These are phyloP conservation scores for Yamadazyma pseudoaaseri DNA, from an alignment of 1,139 yeast species.

Conservation along the genomic window DNA sequence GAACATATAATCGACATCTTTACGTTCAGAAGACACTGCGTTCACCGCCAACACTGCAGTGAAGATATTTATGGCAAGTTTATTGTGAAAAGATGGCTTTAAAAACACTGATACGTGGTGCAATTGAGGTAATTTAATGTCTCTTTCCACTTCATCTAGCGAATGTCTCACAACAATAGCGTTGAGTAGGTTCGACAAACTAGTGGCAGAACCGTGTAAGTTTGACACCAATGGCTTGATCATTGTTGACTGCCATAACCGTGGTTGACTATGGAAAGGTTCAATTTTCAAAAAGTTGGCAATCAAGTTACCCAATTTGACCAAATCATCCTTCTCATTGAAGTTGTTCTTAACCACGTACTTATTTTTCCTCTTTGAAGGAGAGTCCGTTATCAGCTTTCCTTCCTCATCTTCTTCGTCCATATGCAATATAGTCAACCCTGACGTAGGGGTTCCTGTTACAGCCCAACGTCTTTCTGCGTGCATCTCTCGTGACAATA, in stretches of 20 bases:
- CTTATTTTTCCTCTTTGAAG: slow-evolving; percentile 32
- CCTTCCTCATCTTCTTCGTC: slow-evolving; percentile 40
- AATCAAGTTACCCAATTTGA: slow-evolving; percentile 52
- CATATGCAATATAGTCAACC: slow-evolving; percentile 58
- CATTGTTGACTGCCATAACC: slow-evolving; percentile 47
- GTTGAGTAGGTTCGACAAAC: slow-evolving; percentile 41
- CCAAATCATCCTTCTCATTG: slow-evolving; percentile 48
- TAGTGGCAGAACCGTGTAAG: slow-evolving; percentile 37
- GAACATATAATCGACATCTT: slow-evolving; percentile 69
- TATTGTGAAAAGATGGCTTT: slow-evolving; percentile 61
- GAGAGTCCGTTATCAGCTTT: slow-evolving; percentile 8
- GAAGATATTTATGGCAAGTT: slow-evolving; percentile 58
- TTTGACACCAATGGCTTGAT: slow-evolving; percentile 46
- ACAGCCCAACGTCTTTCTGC: slow-evolving; percentile 73
- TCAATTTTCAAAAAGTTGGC: slow-evolving; percentile 56
- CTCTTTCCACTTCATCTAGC: slow-evolving; percentile 49
- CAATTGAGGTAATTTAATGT: slow-evolving; percentile 57
- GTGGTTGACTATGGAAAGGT: slow-evolving; percentile 52
- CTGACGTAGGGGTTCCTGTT: slow-evolving; percentile 75
- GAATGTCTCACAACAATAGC: slow-evolving; percentile 56
- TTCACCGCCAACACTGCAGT: slow-evolving; percentile 67
- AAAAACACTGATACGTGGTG: slow-evolving; percentile 57
- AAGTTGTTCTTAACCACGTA: slow-evolving; percentile 35
- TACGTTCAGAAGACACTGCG: slow-evolving; percentile 70
- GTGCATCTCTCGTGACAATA: slow-evolving; percentile 44